A percentile compares a stretch with the other conserved stretches of the same genome.
These are phyloP conservation scores for Priceomyces melissophilus DNA, from an alignment of 805 yeast genomes.

Conservation along the genomic window DNA sequence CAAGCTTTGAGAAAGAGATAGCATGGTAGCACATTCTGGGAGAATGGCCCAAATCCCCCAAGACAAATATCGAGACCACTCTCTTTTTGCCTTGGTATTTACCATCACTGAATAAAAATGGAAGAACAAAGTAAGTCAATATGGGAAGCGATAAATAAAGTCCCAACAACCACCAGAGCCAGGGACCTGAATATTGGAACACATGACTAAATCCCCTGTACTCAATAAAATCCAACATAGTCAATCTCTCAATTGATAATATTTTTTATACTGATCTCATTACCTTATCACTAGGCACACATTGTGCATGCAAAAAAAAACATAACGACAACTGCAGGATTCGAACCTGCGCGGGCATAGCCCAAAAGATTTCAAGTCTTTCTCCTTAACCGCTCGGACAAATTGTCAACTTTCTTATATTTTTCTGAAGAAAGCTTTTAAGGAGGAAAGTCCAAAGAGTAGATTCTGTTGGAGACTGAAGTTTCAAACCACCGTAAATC, in stretches of 20 bases:
- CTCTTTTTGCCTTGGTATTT: slow-evolving; percentile 26
- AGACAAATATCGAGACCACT: slow-evolving; percentile 72
- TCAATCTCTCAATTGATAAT: background rate
- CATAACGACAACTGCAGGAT: slow-evolving; percentile 43
- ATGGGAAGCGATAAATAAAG: slow-evolving; percentile 48
- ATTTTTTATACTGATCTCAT: background rate
- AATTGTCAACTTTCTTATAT: slow-evolving; percentile 17
- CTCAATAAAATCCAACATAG: slow-evolving; percentile 8
- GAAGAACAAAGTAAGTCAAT: slow-evolving; percentile 38
- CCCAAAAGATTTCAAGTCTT: slow-evolving; percentile 44
- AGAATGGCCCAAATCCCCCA: slow-evolving; percentile 93
- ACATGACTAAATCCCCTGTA: slow-evolving; percentile 19
- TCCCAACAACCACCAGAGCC: slow-evolving; percentile 44
- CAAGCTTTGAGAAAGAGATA: slow-evolving; percentile 61
- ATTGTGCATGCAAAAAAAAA: slow-evolving; percentile 14
- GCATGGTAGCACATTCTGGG: slow-evolving; percentile 96
- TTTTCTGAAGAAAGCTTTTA: background rate
- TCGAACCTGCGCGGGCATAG: slow-evolving; percentile 45
- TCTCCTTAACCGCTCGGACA: slow-evolving; percentile 45
- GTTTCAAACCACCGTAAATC: too few species aligned
- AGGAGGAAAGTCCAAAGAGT: too few species aligned
- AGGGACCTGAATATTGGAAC: slow-evolving; percentile 23
- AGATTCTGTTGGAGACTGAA: too few species aligned
- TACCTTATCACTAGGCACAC: background rate
- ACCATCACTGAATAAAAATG: slow-evolving; percentile 27